A percentile compares a stretch with the other conserved stretches of the same genome.
Conservation (phyloP, 306 rosid genomes). For the Delonix regia region DNA sequence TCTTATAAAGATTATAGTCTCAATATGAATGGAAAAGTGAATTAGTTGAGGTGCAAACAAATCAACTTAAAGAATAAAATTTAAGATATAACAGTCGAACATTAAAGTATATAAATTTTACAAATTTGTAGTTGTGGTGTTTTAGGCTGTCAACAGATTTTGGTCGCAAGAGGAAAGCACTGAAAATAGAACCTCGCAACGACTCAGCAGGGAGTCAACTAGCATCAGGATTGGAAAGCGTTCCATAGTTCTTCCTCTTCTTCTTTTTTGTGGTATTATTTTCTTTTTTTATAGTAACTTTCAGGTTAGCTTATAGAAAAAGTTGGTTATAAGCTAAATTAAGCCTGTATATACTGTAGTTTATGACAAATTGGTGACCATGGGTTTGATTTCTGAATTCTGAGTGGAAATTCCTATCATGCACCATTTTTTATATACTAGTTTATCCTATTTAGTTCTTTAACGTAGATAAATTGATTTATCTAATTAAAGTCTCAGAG, state of each 20-base stretch:
- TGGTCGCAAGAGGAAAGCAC: conserved; percentile 50
- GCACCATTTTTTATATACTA: not conserved
- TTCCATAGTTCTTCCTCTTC: not conserved
- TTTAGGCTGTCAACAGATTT: conserved; percentile 55
- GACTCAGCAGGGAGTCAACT: conserved; percentile 64
- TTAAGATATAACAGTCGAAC: too few species aligned
- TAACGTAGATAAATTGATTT: too few species aligned
- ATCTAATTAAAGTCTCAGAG: not conserved
- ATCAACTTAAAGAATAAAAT: too few species aligned
- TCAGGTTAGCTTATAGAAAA: not conserved
- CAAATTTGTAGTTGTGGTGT: not conserved
- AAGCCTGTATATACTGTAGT: not conserved
- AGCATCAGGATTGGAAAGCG: conserved; percentile 40
- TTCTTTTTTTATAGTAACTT: not conserved
- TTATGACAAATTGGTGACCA: not conserved
- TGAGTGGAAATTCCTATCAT: not conserved
- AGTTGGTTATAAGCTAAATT: not conserved
- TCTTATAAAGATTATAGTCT: too few species aligned
- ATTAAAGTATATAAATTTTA: too few species aligned
- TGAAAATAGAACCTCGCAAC: conserved; percentile 41
- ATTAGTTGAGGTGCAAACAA: too few species aligned
- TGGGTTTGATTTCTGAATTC: not conserved
- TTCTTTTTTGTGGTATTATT: not conserved
- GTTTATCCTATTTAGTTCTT: too few species aligned
- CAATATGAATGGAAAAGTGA: too few species aligned